Conservation (phyloP, 1,284 basidiomycete species). For the Apiotrichum sp. region DNA sequence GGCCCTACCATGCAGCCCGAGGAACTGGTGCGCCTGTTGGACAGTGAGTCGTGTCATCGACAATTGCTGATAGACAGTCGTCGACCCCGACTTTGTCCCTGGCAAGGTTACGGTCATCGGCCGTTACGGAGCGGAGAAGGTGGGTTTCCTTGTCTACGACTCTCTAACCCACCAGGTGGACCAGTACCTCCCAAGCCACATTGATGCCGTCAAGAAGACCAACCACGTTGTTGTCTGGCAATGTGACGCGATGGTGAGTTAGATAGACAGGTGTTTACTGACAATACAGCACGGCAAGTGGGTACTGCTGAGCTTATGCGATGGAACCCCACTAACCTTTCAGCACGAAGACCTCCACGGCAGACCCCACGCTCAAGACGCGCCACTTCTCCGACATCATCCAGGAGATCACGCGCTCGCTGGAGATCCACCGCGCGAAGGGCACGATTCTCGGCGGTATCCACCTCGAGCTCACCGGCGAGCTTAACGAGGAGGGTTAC, state of each 20-base stretch:
- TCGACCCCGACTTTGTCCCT: slow-evolving; percentile 75
- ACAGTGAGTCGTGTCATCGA: slow-evolving; percentile 54
- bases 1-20: slow-evolving; percentile 77
- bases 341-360: slow-evolving; percentile 64
- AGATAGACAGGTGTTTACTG: background rate
- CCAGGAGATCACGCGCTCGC: slow-evolving; percentile 71
- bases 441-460: slow-evolving; percentile 83
- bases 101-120: slow-evolving; percentile 88
- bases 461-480: slow-evolving; percentile 93
- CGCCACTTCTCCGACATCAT: slow-evolving; percentile 88
- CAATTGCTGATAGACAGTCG: slow-evolving; percentile 51
- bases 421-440: slow-evolving; percentile 69
- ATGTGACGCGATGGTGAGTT: slow-evolving; percentile 79
- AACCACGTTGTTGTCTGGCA: slow-evolving; percentile 86
- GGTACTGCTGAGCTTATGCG: background rate
- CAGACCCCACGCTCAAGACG: slow-evolving; percentile 64
- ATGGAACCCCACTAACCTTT: background rate
- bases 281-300: slow-evolving; percentile 48
- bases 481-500: slow-evolving; percentile 85
- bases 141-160: slow-evolving; percentile 25
- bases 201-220: slow-evolving; percentile 71
- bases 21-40: slow-evolving; percentile 73
- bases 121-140: slow-evolving; percentile 84
- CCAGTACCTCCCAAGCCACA: slow-evolving; percentile 69
- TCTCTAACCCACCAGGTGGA: slow-evolving; percentile 56